Percentiles rank a stretch among this genome's conserved stretches.
These are phyloP conservation scores for Symbiodinium pilosum DNA, from an alignment of 73 alveolate species.

Conservation along the genomic window DNA sequence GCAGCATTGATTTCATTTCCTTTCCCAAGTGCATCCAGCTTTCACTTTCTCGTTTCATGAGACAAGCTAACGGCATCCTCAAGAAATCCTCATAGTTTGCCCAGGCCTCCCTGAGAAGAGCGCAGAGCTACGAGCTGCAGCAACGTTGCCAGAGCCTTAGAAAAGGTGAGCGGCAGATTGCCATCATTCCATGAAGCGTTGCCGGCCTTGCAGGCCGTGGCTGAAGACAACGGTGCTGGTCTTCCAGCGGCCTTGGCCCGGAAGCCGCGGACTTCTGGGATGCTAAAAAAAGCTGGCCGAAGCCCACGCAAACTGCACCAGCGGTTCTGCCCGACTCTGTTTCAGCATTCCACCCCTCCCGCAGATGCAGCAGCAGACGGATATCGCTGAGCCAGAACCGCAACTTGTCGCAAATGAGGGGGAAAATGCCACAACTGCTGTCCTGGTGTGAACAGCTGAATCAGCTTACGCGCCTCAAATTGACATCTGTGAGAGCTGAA, in stretches of 20 bases:
- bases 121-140: slow-evolving; percentile 77
- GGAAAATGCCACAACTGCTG: too few species aligned
- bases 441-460: too few species aligned
- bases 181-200: neutral
- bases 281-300: neutral
- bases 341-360: neutral
- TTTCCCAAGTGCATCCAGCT: too few species aligned
- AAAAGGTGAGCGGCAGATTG: neutral
- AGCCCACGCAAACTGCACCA: neutral
- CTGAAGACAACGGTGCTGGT: slow-evolving; percentile 88
- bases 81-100: neutral
- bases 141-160: slow-evolving; percentile 23
- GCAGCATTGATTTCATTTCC: too few species aligned
- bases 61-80: too few species aligned
- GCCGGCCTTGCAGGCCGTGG: slow-evolving; percentile 45
- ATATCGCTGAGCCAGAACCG: too few species aligned
- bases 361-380: slow-evolving; percentile 22
- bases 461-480: too few species aligned
- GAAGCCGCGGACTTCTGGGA: slow-evolving; percentile 43
- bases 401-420: too few species aligned
- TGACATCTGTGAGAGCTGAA: too few species aligned
- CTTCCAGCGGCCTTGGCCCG: slow-evolving; percentile 91
- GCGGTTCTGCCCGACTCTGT: neutral
- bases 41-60: too few species aligned
- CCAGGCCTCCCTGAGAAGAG: slow-evolving; percentile 48